Evolutionary conservation across 2,329 filamentous ascomycete genomes (phyloP).

Genomic region (Sporothrix inflata): DNA sequence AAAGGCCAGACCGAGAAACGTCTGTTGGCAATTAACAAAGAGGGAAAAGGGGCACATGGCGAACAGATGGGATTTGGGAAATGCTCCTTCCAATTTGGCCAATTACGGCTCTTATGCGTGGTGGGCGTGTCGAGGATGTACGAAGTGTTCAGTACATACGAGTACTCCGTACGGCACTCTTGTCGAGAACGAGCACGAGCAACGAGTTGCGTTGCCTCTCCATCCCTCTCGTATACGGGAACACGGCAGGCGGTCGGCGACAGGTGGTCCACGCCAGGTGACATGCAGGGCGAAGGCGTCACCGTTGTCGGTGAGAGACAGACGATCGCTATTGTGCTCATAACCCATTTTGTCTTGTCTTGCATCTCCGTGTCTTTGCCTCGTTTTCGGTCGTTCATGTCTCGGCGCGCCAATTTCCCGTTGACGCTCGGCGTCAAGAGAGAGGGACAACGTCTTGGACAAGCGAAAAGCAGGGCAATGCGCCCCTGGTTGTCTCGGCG

Average conservation of each 20-base stretch:
- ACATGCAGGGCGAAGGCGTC: neutral
- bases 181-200: neutral
- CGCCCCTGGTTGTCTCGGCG: conserved; percentile 15
- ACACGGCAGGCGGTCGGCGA: neutral
- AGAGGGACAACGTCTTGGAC: neutral
- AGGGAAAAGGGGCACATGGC: neutral
- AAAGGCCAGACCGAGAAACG: neutral
- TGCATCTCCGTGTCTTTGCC: neutral
- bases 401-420: conserved; percentile 14
- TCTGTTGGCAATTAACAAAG: conserved; percentile 3
- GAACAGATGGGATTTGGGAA: neutral
- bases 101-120: neutral
- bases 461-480: neutral
- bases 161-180: no score
- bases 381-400: neutral
- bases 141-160: no score
- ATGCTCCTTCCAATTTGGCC: neutral
- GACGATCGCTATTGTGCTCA: neutral
- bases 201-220: neutral
- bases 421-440: neutral
- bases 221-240: neutral
- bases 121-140: neutral
- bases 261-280: neutral
- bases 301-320: neutral
- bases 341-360: conserved; percentile 3